Conservation (phyloP, 305 asterid species). For the Ilex paraguariensis region DNA sequence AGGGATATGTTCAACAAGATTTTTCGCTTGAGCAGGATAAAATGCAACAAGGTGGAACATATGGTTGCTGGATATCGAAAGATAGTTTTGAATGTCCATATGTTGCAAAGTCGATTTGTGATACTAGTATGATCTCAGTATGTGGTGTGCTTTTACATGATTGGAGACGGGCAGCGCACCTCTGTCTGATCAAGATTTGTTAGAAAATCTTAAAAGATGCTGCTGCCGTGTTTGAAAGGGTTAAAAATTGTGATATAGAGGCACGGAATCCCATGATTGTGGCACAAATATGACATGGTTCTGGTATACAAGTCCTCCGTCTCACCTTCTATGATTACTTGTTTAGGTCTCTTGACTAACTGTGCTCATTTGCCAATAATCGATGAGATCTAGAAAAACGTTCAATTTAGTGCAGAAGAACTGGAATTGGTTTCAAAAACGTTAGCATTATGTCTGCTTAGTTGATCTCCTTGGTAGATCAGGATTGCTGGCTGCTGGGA, state of each 20-base stretch:
- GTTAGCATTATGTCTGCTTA: conserved; percentile 35
- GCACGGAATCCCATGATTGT: conserved; percentile 44
- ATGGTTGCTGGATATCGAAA: conserved; percentile 46
- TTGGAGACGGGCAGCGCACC: conserved; percentile 45
- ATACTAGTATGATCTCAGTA: conserved; percentile 35
- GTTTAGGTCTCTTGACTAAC: conserved; percentile 37
- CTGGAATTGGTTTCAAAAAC: conserved; percentile 34
- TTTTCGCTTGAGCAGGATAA: conserved; percentile 29
- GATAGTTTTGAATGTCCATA: conserved; percentile 35
- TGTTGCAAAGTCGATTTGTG: conserved; percentile 35
- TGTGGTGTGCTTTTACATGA: conserved; percentile 41
- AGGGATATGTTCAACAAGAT: conserved; percentile 37
- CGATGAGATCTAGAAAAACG: conserved; percentile 26
- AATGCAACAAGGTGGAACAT: conserved; percentile 64
- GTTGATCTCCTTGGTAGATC: conserved; percentile 42
- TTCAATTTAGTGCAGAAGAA: conserved; percentile 27
- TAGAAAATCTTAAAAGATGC: conserved; percentile 37
- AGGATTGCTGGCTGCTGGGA: conserved; percentile 37
- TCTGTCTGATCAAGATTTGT: conserved; percentile 35
- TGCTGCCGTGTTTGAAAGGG: conserved; percentile 24
- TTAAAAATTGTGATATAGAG: conserved; percentile 30
- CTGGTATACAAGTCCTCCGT: conserved; percentile 26
- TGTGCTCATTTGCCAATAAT: conserved; percentile 48
- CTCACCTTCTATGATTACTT: conserved; percentile 31
- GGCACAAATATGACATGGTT: conserved; percentile 33